Conservation (phyloP, 2,329 filamentous ascomycete species). For the Kalaharituber pfeilii region DNA sequence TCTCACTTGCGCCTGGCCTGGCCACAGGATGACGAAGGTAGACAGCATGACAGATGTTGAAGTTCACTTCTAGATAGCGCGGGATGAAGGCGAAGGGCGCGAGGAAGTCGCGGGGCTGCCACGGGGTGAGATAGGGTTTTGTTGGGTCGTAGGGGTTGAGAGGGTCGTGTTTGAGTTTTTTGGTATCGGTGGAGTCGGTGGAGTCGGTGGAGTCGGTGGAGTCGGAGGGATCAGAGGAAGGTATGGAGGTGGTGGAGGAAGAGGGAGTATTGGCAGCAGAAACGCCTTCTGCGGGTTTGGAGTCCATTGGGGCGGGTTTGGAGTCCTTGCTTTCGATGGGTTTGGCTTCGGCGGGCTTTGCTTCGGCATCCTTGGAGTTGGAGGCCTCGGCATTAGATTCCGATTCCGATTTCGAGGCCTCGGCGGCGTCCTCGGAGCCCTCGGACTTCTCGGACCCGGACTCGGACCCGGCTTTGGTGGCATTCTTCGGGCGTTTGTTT, state of each 20-base stretch:
- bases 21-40: constrained; percentile 91
- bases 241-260: not conserved
- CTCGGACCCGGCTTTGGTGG: constrained; percentile 7
- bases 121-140: constrained; percentile 84
- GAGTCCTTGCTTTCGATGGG: constrained; percentile 9
- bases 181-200: constrained; percentile 25
- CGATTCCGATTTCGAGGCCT: constrained; percentile 8
- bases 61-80: constrained; percentile 90
- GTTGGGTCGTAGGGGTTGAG: constrained; percentile 58
- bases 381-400: constrained; percentile 18
- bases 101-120: constrained; percentile 76
- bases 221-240: not conserved
- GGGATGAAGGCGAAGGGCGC: constrained; percentile 87
- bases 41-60: constrained; percentile 87
- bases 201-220: constrained; percentile 22
- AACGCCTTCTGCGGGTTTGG: constrained; percentile 20
- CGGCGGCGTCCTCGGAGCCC: constrained; percentile 7
- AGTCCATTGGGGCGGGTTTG: constrained; percentile 18
- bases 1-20: constrained; percentile 55
- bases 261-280: not conserved
- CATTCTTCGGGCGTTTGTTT: too few species aligned
- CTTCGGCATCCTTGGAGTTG: constrained; percentile 12
- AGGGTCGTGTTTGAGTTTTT: constrained; percentile 35
- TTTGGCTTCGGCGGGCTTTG: constrained; percentile 5
- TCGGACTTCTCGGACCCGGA: constrained; percentile 3